These are phyloP conservation scores for Litsea cubeba DNA, from an alignment of 164 flowering plant species.

Conservation along the genomic window DNA sequence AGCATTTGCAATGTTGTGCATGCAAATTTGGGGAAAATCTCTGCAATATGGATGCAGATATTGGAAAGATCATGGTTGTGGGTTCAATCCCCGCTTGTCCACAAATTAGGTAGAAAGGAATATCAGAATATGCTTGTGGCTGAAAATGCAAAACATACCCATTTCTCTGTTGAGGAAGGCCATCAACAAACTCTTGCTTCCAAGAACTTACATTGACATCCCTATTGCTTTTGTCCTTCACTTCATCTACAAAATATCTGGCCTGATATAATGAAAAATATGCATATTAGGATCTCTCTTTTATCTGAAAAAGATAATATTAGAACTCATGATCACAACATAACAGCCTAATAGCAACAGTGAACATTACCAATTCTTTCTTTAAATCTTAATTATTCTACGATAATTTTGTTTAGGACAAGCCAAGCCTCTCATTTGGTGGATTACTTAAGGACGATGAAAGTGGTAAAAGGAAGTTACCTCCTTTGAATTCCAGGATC, in stretches of 20 bases:
- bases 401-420: no score
- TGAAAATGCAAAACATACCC: slow-evolving; percentile 42
- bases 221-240: slow-evolving; percentile 72
- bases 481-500: no score
- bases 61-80: no score
- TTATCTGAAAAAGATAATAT: background rate
- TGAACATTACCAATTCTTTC: no score
- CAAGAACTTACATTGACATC: slow-evolving; percentile 68
- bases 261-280: slow-evolving; percentile 43
- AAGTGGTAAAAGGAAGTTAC: no score
- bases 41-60: no score
- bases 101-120: background rate
- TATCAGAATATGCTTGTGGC: background rate
- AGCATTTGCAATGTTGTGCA: no score
- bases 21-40: no score
- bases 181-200: slow-evolving; percentile 66
- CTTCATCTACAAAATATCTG: slow-evolving; percentile 76
- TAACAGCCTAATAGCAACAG: background rate
- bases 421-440: no score
- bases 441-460: no score
- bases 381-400: no score
- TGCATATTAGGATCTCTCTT: background rate
- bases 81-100: background rate
- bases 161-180: slow-evolving; percentile 79
- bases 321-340: background rate